phyloP scores from a whole-genome alignment of 1,284 basidiomycete species.

The Omphalotus olearius region DNA sequence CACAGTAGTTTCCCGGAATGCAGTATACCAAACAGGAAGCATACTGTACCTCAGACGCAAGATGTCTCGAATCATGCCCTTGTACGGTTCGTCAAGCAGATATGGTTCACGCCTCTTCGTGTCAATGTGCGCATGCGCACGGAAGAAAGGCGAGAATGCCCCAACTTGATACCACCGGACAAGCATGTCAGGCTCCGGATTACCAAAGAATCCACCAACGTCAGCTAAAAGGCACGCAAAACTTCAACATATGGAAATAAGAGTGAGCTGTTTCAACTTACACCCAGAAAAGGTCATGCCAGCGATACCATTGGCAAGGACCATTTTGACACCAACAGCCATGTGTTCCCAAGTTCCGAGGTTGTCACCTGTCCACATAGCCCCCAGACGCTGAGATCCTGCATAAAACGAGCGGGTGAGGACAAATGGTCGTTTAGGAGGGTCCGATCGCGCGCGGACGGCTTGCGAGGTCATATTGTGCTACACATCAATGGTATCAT shows the following conservation, averaged over 20 bases:
- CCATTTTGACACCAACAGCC: slow-evolving; percentile 91
- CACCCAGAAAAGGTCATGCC: slow-evolving; percentile 93
- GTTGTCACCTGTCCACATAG: slow-evolving; percentile 99
- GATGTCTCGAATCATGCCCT: slow-evolving; percentile 75
- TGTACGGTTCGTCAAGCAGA: slow-evolving; percentile 86
- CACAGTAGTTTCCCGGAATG: slow-evolving; percentile 83
- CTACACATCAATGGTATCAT: slow-evolving; percentile 31
- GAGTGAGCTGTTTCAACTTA: slow-evolving; percentile 35
- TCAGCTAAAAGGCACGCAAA: slow-evolving; percentile 59
- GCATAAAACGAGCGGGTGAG: slow-evolving; percentile 94
- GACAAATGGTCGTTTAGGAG: slow-evolving; percentile 86
- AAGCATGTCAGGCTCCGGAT: slow-evolving; percentile 92
- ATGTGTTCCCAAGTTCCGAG: slow-evolving; percentile 98
- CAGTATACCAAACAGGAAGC: slow-evolving; percentile 95
- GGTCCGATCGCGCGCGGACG: slow-evolving; percentile 70
- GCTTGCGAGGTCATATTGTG: slow-evolving; percentile 87
- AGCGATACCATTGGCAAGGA: slow-evolving; percentile 86
- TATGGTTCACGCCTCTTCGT: slow-evolving; percentile 97
- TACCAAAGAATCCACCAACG: slow-evolving; percentile 98
- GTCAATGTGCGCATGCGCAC: slow-evolving; percentile 97
- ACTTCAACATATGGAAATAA: background rate
- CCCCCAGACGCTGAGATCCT: slow-evolving; percentile 93
- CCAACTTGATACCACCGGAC: slow-evolving; percentile 98
- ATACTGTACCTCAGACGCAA: slow-evolving; percentile 85
- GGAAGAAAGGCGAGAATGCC: slow-evolving; percentile 95